A percentile compares a stretch with the other conserved stretches of the same genome.
These are phyloP conservation scores for Thelephora aurantiotincta DNA, from an alignment of 768 basidiomycete genomes.

Conservation along the genomic window DNA sequence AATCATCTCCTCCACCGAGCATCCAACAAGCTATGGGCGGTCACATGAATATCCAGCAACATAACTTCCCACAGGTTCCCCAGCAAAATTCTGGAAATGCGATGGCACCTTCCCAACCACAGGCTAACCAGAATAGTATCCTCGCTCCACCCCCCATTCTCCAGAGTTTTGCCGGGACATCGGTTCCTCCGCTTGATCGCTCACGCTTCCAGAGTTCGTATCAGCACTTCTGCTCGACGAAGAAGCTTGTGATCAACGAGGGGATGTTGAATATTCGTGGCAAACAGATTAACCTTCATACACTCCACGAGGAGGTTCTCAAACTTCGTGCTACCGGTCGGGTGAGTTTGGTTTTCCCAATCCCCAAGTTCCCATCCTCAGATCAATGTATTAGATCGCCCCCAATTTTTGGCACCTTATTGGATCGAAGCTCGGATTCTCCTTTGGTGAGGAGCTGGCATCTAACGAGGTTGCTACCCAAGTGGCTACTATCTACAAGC, in stretches of 20 bases:
- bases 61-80: no score
- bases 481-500: constrained; percentile 44
- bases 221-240: constrained; percentile 30
- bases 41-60: no score
- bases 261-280: constrained; percentile 35
- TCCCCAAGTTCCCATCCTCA: background rate
- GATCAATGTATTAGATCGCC: constrained; percentile 27
- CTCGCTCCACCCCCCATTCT: background rate
- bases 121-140: no score
- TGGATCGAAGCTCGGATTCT: constrained; percentile 52
- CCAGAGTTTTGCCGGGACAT: background rate
- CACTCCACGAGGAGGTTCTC: constrained; percentile 44
- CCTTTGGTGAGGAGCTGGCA: constrained; percentile 47
- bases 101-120: no score
- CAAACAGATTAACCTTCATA: constrained; percentile 43
- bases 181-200: background rate
- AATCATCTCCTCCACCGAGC: no score
- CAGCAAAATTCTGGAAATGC: no score
- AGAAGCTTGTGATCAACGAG: constrained; percentile 24
- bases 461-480: constrained; percentile 46
- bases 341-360: constrained; percentile 16
- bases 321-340: constrained; percentile 36
- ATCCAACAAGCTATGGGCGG: no score
- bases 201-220: constrained; percentile 30
- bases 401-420: constrained; percentile 51